Base-by-base conservation (phyloP, 441 rosid genomes). In the Croton laevigatus region DNA sequence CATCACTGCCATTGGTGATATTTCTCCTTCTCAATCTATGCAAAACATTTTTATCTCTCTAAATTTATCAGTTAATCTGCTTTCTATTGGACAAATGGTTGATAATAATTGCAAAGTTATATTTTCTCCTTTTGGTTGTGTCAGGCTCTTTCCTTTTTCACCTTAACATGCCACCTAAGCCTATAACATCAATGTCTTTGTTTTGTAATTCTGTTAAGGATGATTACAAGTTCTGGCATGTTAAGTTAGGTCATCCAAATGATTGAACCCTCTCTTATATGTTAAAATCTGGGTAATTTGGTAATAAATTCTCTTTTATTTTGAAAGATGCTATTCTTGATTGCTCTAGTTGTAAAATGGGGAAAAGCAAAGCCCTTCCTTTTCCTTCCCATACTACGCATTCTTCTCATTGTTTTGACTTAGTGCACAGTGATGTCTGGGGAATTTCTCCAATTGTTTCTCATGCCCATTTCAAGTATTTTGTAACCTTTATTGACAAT, bases 121-220 rank as follows among this genome's bases (percentile, higher is more conserved):
- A 8, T 65, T 66, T 66, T 66, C 60, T 51, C 19, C 60, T 52
- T 51, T n/a, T 52, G 20, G 70, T 52, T 66, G 45, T 19, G 3
- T 17, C 7, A 44, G 9, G 38, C 52, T 38, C 9, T 37, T 68
- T 40, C 38, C 71, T n/a, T 13, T 12, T n/a, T n/a, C n/a, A n/a
- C n/a, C 52, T 52, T 36, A 13, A 27, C 51, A 5, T 14, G 49
- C 69, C 22, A 14, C 3, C 70, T 32, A 52, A 66, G 46, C 45
- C 13, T 27, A 13, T 16, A 3, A 48, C 32, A 48, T 20, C 27
- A 37, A 16, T 7, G 51, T 51, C 32, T 9, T 66, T 34, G 12
- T 14, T 52, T 66, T 51, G 46, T 34, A 8, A 42, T 67, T 54
- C 0, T n/a, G 12, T 54, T 0, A 17, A 19, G 5, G 37, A 3